Evolutionary conservation across 495 filamentous ascomycete genomes (phyloP), one percentile per base, ranked within the genome.

Genomic region (Talaromyces ruber): DNA sequence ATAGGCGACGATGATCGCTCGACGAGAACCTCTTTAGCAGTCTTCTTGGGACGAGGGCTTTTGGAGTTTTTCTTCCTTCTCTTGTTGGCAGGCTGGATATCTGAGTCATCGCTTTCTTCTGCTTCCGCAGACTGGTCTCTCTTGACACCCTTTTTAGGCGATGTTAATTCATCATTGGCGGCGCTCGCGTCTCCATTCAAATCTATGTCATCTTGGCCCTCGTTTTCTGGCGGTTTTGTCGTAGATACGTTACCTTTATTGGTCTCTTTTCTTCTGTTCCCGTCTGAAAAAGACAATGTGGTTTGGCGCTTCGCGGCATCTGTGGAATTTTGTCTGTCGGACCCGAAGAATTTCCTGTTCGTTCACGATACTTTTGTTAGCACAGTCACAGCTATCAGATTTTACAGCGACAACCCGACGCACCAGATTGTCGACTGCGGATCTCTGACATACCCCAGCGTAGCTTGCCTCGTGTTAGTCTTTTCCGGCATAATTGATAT

Each of bases 371-470:
- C 11, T 39, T 8, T 30, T 25, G 51, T 62, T 37, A 57, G 29
- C n/a, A 53, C 24, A 12, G 50, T 37, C 12, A 21, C 28, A 62
- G 30, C 28, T 32, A 18, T 9, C 22, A 47, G 34, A 30, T 34
- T 52, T 25, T 58, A 37, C 14, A 55, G 25, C 52, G 25, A 54
- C 59, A 62, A 60, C 16, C 11, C 63, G 66, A 86, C 90, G 79
- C 84, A 95, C 93, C 90, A 85, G 71, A 96, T 77, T 61, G 89
- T 95, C 67, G 84, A 82, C 77, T 97, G 92, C 59, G 84, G 81
- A 61, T 86, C 79, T 72, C 82, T 87, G 52, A 95, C 93, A 79
- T 97, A 98, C 93, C 91, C 91, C 70, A 98, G 74, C 43, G 92
- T 97, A 67, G 89, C 84, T 81, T 98, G 93, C 71, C 92, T 96